phyloP scores from a whole-genome alignment of 2,329 filamentous ascomycete genomes.

The Fusarium sororula region DNA sequence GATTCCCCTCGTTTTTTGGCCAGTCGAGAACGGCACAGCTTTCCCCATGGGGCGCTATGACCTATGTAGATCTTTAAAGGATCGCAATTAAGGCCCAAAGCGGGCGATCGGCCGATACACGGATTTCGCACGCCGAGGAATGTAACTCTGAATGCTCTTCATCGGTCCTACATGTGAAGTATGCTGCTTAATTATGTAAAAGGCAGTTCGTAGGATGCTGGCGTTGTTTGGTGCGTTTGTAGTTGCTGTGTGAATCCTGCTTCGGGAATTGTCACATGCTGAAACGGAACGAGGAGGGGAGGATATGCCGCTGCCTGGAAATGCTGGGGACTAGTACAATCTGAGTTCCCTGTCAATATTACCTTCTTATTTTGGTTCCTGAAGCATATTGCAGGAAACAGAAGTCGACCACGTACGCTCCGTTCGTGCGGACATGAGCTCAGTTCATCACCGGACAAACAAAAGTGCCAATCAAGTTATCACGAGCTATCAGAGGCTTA shows the following conservation, averaged over 20 bases:
- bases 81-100: background rate
- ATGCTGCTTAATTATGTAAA: background rate
- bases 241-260: background rate
- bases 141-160: background rate
- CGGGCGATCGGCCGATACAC: conserved; percentile 11
- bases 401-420: background rate
- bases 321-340: background rate
- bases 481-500: background rate
- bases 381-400: background rate
- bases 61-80: conserved; percentile 18
- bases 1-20: background rate
- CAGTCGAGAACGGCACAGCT: conserved; percentile 5
- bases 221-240: background rate
- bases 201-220: background rate
- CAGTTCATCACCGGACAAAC: too few relatives aligned
- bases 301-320: background rate
- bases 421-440: background rate
- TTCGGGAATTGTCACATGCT: background rate
- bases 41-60: conserved; percentile 10
- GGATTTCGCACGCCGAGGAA: conserved; percentile 19
- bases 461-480: background rate
- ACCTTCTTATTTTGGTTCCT: background rate
- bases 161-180: conserved; percentile 21
- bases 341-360: background rate
- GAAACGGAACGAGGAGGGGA: background rate